Conservation (phyloP, 129 eudicot species). For the Saussurea involucrata region DNA sequence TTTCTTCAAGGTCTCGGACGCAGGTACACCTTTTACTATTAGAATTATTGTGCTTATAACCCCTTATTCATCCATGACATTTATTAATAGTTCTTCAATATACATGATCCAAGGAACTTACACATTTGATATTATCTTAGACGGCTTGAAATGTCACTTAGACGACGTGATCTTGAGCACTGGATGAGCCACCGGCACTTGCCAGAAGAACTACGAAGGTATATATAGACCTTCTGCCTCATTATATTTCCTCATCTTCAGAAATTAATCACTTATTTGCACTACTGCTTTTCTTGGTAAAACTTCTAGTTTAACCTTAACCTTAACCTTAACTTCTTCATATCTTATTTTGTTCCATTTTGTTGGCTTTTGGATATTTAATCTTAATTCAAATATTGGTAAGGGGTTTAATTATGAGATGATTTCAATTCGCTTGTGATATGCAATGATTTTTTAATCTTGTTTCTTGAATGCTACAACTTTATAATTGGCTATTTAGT, state of each 20-base stretch:
- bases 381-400: background rate
- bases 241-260: background rate
- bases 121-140: slow-evolving; percentile 32
- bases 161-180: slow-evolving; percentile 88
- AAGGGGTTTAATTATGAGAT: background rate
- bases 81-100: background rate
- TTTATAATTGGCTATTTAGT: background rate
- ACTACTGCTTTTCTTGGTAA: background rate
- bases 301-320: background rate
- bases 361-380: background rate
- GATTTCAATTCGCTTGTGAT: background rate
- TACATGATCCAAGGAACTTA: background rate
- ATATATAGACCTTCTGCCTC: background rate
- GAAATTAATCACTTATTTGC: background rate
- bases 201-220: slow-evolving; percentile 70
- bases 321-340: background rate
- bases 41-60: background rate
- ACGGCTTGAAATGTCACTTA: slow-evolving; percentile 80
- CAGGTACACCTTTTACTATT: slow-evolving; percentile 35
- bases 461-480: background rate
- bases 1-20: slow-evolving; percentile 89
- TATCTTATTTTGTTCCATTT: background rate
- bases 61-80: background rate
- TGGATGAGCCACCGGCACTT: slow-evolving; percentile 95
- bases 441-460: background rate